Conservation (phyloP, 176 grass and related monocot species). For the Pontederia crassipes region DNA sequence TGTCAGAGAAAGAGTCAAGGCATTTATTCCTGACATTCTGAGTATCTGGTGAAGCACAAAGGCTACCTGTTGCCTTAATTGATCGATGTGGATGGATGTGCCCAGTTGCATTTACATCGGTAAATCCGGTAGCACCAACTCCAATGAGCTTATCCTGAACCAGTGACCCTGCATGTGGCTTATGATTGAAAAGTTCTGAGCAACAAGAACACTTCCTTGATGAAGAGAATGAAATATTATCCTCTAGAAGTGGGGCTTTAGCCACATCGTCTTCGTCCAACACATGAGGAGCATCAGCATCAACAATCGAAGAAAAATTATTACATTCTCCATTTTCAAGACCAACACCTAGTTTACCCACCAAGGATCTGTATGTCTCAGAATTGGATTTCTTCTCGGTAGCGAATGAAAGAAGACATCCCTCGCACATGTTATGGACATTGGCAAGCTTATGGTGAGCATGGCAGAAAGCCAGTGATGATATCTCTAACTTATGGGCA, state of each 20-base stretch:
- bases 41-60: slow-evolving; percentile 30
- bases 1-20: slow-evolving; percentile 17
- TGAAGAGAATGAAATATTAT: slow-evolving; percentile 6
- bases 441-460: slow-evolving; percentile 57
- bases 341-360: neutral
- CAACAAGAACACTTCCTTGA: slow-evolving; percentile 43
- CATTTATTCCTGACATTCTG: slow-evolving; percentile 27
- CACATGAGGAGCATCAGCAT: neutral
- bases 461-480: slow-evolving; percentile 62
- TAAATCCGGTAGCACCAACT: slow-evolving; percentile 21
- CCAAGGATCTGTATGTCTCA: slow-evolving; percentile 5
- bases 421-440: slow-evolving; percentile 40
- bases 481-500: slow-evolving; percentile 68
- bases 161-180: neutral
- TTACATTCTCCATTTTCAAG: neutral
- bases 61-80: slow-evolving; percentile 9
- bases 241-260: neutral
- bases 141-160: slow-evolving; percentile 12
- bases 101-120: slow-evolving; percentile 23
- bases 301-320: neutral
- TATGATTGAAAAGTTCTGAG: slow-evolving; percentile 22
- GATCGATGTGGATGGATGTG: slow-evolving; percentile 1
- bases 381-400: slow-evolving; percentile 7
- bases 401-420: slow-evolving; percentile 42
- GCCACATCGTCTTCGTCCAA: slow-evolving; percentile 4